phyloP scores from a whole-genome alignment of 306 rosid species.

The Macrotyloma uniflorum region DNA sequence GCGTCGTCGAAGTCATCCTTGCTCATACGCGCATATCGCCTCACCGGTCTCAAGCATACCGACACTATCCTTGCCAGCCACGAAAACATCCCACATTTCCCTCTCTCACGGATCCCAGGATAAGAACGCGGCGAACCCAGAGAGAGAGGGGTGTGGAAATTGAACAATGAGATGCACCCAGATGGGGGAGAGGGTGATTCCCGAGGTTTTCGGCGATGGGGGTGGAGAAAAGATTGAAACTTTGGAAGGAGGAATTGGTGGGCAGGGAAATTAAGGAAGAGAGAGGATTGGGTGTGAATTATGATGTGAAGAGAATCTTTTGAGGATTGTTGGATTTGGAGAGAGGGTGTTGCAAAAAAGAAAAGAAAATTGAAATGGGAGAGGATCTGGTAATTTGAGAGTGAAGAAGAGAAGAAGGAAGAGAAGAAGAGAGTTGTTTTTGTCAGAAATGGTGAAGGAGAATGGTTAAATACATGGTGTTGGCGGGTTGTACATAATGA shows the following conservation, averaged over 20 bases:
- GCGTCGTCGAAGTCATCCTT: slow-evolving; percentile 58
- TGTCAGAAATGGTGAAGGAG: slow-evolving; percentile 7
- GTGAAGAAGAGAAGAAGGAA: neutral
- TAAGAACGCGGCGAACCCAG: neutral
- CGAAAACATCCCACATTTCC: slow-evolving; percentile 99
- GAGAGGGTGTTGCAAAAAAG: neutral
- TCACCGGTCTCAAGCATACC: slow-evolving; percentile 86
- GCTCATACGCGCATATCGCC: slow-evolving; percentile 85
- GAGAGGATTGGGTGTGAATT: neutral
- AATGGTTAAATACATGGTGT: slow-evolving; percentile 19
- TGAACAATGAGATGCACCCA: slow-evolving; percentile 7
- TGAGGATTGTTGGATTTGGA: neutral
- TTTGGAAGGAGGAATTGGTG: slow-evolving; percentile 4
- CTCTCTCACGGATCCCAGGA: slow-evolving; percentile 42
- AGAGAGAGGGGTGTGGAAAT: neutral
- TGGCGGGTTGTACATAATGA: slow-evolving; percentile 22
- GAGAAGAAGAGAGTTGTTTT: neutral
- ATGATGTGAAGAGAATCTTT: slow-evolving; percentile 6
- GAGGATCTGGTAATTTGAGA: slow-evolving; percentile 31
- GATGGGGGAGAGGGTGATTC: neutral
- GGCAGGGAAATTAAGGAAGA: neutral
- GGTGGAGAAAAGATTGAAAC: neutral
- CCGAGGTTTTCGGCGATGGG: neutral
- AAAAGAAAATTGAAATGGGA: neutral
- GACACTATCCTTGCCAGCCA: slow-evolving; percentile 88